Evolutionary conservation across 2,329 filamentous ascomycete species (phyloP), one percentile per base, ranked within the genome.

Genomic region (Phaeophleospora eucalypticola): DNA sequence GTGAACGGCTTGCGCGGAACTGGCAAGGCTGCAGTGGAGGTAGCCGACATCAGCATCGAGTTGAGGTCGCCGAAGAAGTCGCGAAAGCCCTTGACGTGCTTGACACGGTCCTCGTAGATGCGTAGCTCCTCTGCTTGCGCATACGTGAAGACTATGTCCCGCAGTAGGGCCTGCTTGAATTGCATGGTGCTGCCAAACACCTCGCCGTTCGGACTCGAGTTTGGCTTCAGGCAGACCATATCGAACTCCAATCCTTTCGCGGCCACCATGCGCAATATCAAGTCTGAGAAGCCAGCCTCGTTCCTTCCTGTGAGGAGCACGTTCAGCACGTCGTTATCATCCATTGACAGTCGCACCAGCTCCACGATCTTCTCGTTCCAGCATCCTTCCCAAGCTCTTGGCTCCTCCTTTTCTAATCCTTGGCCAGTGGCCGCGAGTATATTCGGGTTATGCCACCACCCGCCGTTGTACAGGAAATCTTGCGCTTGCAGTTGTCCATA

Each of bases 361-460:
- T 89, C 49, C 58, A 78, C 81, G 56, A 98, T 84, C 59, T 86
- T 82, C 64, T 97, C 91, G 63, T 97, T 97, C 93, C 93, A 98
- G 86, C 88, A 96, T 29, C 89, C 89, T 47, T 86, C 74, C 91
- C 91, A 98, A 8, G 80, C 90, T 18, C 83, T 82, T 35, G 79
- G 74, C 66, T 97, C 90, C 69, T 97, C 93, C 47, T 80, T 80
- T 42, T 88, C 87, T 4, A 84, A 66, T 14, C 93, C 93, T 47
- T 89, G 79, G 43, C 93, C 93, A 1, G 89, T 95, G 2, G 90
- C 84, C 9, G 85, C 82, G 18, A 98, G 81, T 52, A 98, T 90
- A 53, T 81, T 82, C 36, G 82, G 80, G 63, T 97, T 90, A 68
- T 98, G 93, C 93, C 93, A 98, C 93, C 93, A 98, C 27, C 61